Evolutionary conservation across 768 basidiomycete species (phyloP).

Genomic region (Chalciporus pseudorubinellus): DNA sequence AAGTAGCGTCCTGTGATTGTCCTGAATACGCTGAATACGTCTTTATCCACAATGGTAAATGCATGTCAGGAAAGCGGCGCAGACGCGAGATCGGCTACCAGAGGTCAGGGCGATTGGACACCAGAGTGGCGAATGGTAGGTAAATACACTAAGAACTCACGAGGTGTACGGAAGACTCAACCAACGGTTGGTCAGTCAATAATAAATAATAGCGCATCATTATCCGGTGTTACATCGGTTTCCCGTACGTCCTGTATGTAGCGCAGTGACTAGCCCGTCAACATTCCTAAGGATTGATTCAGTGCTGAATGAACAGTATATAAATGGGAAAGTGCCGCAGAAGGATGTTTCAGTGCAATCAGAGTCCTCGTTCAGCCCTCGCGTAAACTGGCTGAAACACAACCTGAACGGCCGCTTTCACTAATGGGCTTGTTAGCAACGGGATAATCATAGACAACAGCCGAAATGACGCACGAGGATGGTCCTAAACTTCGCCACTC

Average conservation of each 20-base stretch:
- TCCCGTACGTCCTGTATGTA: constrained; percentile 1
- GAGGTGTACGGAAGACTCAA: background rate
- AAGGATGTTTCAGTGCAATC: no score
- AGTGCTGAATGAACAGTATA: no score
- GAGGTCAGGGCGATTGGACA: background rate
- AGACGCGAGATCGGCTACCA: no score
- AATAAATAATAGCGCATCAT: constrained; percentile 3
- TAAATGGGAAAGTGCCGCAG: no score
- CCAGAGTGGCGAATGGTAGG: background rate
- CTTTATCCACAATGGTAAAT: background rate
- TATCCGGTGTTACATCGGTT: constrained; percentile 3
- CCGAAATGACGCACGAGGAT: constrained; percentile 15
- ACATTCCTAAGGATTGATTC: no score
- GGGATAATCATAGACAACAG: background rate
- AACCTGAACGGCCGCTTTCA: no score
- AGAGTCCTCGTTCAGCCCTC: no score
- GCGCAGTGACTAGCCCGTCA: background rate
- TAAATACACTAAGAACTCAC: background rate
- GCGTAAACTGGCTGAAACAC: no score
- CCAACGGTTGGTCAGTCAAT: background rate
- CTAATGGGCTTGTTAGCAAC: no score
- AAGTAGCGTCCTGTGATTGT: no score
- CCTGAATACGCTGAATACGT: no score
- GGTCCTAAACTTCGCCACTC: constrained; percentile 13
- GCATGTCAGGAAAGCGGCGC: background rate